Evolutionary conservation across 75 land plant species (phyloP).

Genomic region (Pseudotsuga menziesii): DNA sequence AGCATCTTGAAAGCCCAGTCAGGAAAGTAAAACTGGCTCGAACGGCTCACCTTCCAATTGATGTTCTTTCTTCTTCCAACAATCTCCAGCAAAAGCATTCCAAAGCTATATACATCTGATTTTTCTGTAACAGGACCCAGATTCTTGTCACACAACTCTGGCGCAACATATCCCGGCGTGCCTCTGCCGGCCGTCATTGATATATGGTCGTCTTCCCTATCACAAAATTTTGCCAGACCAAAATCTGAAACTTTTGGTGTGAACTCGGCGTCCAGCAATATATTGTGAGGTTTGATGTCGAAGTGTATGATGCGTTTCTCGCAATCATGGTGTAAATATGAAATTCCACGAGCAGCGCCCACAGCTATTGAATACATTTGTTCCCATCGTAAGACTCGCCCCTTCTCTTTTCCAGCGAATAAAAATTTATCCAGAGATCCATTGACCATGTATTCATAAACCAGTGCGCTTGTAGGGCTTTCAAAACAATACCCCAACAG

Average conservation of each 20-base stretch:
- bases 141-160: slow-evolving; percentile 17
- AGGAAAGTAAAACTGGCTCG: too few relatives aligned
- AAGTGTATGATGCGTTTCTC: slow-evolving; percentile 20
- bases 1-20: too few relatives aligned
- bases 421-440: slow-evolving; percentile 21
- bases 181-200: slow-evolving; percentile 24
- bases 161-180: slow-evolving; percentile 31
- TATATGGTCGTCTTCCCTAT: slow-evolving; percentile 18
- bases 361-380: slow-evolving; percentile 13
- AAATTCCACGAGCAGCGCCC: slow-evolving; percentile 21
- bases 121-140: slow-evolving; percentile 10
- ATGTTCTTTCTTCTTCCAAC: slow-evolving; percentile 10
- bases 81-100: slow-evolving; percentile 24
- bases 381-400: background rate
- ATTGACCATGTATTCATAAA: slow-evolving; percentile 33
- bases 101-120: slow-evolving; percentile 26
- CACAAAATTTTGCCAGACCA: slow-evolving; percentile 25
- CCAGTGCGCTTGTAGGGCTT: slow-evolving; percentile 15
- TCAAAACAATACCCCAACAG: slow-evolving; percentile 29
- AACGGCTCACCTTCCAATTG: too few relatives aligned
- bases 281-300: slow-evolving; percentile 32
- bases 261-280: slow-evolving; percentile 16
- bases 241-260: slow-evolving; percentile 29
- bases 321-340: slow-evolving; percentile 29
- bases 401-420: slow-evolving; percentile 4